Conservation (phyloP, 1,284 basidiomycete genomes). For the Tilletia walkeri region DNA sequence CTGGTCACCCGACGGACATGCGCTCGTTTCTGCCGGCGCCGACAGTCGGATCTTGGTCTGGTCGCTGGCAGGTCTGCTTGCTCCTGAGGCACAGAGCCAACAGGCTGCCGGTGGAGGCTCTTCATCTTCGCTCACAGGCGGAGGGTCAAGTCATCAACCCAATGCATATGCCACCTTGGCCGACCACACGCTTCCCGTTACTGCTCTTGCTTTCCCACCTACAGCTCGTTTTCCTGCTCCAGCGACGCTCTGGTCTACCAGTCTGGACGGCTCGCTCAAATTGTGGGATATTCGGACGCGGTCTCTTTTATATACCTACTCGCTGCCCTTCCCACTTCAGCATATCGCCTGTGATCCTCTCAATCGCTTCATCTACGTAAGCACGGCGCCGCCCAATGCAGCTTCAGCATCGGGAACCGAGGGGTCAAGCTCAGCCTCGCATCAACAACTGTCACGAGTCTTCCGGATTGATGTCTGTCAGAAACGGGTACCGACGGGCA, state of each 20-base stretch:
- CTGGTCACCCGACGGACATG: conserved; percentile 77
- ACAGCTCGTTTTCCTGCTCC: conserved; percentile 69
- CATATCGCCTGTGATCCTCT: conserved; percentile 74
- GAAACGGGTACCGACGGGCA: conserved; percentile 12
- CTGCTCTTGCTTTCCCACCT: conserved; percentile 74
- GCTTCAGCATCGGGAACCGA: conserved; percentile 66
- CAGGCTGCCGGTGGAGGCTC: conserved; percentile 34
- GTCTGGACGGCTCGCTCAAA: conserved; percentile 90
- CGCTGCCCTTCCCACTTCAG: conserved; percentile 70
- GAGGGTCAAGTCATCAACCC: conserved; percentile 56
- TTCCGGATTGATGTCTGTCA: conserved; percentile 19
- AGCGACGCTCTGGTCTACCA: conserved; percentile 75
- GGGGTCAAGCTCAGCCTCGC: conserved; percentile 66
- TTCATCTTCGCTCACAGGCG: too few relatives aligned
- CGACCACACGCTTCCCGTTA: conserved; percentile 87
- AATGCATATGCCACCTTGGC: conserved; percentile 76
- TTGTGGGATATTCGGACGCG: conserved; percentile 78
- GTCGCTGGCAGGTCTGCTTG: conserved; percentile 74
- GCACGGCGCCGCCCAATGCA: conserved; percentile 61
- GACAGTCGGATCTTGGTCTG: conserved; percentile 86
- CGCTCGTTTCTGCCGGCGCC: conserved; percentile 79
- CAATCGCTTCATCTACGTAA: conserved; percentile 84
- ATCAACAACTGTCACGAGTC: neutral
- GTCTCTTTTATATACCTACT: conserved; percentile 77
- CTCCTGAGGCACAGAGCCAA: conserved; percentile 41